These are phyloP conservation scores for Moesziomyces sp. DNA, from an alignment of 1,284 basidiomycete genomes.

Conservation along the genomic window DNA sequence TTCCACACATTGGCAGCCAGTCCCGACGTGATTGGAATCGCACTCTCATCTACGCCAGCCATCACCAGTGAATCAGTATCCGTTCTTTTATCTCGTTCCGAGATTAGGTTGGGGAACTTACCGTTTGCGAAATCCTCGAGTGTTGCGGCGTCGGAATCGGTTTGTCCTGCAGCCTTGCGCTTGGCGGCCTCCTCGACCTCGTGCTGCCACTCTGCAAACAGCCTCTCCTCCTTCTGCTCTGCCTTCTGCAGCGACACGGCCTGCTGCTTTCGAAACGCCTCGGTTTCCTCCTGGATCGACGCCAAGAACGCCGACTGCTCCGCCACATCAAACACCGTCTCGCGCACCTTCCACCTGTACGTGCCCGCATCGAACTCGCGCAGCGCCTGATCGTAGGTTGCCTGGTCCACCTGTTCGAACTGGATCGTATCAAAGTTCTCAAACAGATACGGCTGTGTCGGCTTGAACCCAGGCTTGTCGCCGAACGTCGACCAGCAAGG, in stretches of 20 bases:
- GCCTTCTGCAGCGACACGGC: constrained; percentile 48
- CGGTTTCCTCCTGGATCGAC: constrained; percentile 70
- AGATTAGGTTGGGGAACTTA: neutral
- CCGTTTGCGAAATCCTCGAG: constrained; percentile 15
- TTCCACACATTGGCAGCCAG: constrained; percentile 75
- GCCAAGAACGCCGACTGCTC: constrained; percentile 72
- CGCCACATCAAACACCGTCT: constrained; percentile 72
- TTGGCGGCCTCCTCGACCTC: constrained; percentile 15
- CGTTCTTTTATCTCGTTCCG: no score
- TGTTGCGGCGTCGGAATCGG: neutral
- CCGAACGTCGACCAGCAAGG: constrained; percentile 77
- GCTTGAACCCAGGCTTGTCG: constrained; percentile 71
- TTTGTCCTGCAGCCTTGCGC: constrained; percentile 6
- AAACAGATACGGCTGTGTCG: constrained; percentile 74
- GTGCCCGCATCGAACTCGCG: constrained; percentile 75
- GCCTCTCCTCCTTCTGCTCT: constrained; percentile 68
- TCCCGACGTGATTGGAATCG: constrained; percentile 68
- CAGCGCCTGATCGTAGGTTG: constrained; percentile 70
- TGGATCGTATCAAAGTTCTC: constrained; percentile 76
- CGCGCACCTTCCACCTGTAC: constrained; percentile 73
- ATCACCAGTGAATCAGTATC: neutral
- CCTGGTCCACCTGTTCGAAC: constrained; percentile 42
- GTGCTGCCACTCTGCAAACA: constrained; percentile 62
- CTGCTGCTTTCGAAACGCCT: constrained; percentile 69
- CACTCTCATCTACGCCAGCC: constrained; percentile 2